A percentile compares a stretch with the other conserved stretches of the same genome.
Conservation (phyloP, 2,329 filamentous ascomycete species). For the Penicillium expansum region DNA sequence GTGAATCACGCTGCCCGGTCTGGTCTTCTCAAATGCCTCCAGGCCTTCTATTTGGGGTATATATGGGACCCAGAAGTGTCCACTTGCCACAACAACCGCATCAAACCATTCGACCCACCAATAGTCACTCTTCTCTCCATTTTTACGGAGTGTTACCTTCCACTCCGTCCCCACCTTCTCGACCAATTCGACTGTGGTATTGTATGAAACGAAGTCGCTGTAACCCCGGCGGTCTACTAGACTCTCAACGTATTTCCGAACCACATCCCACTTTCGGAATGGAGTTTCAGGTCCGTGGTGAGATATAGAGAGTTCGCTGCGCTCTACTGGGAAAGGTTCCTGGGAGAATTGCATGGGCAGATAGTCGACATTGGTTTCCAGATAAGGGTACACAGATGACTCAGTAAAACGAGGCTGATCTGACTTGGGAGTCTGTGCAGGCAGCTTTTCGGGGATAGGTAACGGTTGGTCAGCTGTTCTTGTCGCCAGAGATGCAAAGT, state of each 20-base stretch:
- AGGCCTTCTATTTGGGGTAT: background rate
- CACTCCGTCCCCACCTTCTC: background rate
- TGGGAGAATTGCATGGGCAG: background rate
- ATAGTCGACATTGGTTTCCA: background rate
- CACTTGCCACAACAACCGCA: background rate
- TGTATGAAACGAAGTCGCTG: background rate
- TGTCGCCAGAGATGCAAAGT: background rate
- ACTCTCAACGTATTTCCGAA: background rate
- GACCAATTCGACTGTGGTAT: background rate
- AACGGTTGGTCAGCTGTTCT: background rate
- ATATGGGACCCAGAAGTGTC: slow-evolving; percentile 1
- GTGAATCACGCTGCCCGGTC: background rate
- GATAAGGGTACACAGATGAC: background rate
- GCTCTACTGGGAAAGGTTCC: background rate
- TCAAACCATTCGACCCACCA: slow-evolving; percentile 1
- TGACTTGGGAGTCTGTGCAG: background rate
- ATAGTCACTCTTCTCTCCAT: background rate
- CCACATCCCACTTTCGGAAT: background rate
- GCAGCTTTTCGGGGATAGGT: background rate
- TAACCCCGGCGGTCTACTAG: background rate
- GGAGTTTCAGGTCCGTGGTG: background rate
- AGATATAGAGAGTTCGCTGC: background rate
- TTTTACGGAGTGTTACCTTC: background rate
- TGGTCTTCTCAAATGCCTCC: background rate
- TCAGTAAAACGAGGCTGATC: background rate